Conservation (phyloP, 2,329 filamentous ascomycete genomes). For the Monosporascus sp. region DNA sequence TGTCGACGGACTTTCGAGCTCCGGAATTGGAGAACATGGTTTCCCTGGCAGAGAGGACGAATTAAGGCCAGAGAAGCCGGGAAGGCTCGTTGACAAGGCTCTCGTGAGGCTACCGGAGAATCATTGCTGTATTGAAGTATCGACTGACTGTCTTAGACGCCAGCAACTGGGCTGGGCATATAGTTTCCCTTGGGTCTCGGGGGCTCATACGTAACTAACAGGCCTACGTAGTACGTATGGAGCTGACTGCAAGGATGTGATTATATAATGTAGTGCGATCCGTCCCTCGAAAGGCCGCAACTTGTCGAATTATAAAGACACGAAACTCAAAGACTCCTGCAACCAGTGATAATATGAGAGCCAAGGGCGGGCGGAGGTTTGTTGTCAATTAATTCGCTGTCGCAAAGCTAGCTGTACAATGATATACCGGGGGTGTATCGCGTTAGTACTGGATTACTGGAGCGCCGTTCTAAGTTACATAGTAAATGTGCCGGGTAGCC, state of each 20-base stretch:
- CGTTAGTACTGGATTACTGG: too few species aligned
- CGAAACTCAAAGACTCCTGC: background rate
- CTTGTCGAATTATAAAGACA: background rate
- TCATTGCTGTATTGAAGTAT: slow-evolving; percentile 35
- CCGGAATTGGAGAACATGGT: slow-evolving; percentile 55
- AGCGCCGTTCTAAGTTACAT: too few species aligned
- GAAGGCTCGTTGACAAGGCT: slow-evolving; percentile 31
- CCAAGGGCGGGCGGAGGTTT: background rate
- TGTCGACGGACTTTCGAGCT: slow-evolving; percentile 62
- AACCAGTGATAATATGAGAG: background rate
- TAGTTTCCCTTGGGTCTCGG: background rate
- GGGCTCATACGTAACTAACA: background rate
- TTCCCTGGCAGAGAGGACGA: slow-evolving; percentile 15
- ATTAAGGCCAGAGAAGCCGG: slow-evolving; percentile 25
- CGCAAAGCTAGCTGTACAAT: background rate
- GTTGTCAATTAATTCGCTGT: background rate
- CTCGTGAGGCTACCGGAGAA: slow-evolving; percentile 39
- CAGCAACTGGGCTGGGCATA: slow-evolving; percentile 2
- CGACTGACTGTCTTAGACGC: slow-evolving; percentile 12
- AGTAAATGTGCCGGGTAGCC: too few species aligned
- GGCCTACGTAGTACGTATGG: background rate
- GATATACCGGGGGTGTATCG: too few species aligned
- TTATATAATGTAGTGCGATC: background rate
- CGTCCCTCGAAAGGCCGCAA: background rate
- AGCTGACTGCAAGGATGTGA: too few species aligned